phyloP scores from a whole-genome alignment of 1,284 basidiomycete species.

The Coriolopsis trogii region DNA sequence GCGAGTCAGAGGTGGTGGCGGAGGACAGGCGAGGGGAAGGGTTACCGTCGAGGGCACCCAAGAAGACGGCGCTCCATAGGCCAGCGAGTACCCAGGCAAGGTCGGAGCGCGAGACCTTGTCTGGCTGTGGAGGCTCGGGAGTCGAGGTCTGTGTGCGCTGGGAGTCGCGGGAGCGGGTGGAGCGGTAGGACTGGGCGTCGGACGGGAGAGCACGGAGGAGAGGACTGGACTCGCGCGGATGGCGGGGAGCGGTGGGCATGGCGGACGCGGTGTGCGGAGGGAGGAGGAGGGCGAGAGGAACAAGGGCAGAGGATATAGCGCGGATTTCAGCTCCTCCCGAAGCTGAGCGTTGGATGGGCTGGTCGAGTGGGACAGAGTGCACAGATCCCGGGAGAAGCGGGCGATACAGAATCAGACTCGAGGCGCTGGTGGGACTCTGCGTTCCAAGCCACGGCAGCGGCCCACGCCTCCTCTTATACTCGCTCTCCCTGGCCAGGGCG shows the following conservation, averaged over 20 bases:
- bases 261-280: constrained; percentile 8
- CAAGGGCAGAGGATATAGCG: neutral
- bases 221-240: constrained; percentile 29
- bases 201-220: constrained; percentile 23
- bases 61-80: constrained; percentile 78
- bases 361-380: neutral
- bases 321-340: constrained; percentile 25
- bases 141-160: constrained; percentile 17
- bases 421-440: too few species aligned
- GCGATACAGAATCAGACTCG: too few species aligned
- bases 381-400: constrained; percentile 19
- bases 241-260: constrained; percentile 18
- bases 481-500: constrained; percentile 16
- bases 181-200: constrained; percentile 19
- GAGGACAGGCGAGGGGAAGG: constrained; percentile 14
- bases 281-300: neutral
- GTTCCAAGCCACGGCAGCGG: too few species aligned
- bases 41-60: constrained; percentile 81
- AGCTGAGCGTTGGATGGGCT: too few species aligned
- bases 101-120: constrained; percentile 53
- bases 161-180: constrained; percentile 11
- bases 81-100: constrained; percentile 72
- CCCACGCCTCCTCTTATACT: too few species aligned
- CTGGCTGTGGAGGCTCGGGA: constrained; percentile 29
- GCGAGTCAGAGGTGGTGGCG: constrained; percentile 20